Evolutionary conservation across 1,284 basidiomycete genomes (phyloP).

Genomic region (Fomitiporia mediterranea): DNA sequence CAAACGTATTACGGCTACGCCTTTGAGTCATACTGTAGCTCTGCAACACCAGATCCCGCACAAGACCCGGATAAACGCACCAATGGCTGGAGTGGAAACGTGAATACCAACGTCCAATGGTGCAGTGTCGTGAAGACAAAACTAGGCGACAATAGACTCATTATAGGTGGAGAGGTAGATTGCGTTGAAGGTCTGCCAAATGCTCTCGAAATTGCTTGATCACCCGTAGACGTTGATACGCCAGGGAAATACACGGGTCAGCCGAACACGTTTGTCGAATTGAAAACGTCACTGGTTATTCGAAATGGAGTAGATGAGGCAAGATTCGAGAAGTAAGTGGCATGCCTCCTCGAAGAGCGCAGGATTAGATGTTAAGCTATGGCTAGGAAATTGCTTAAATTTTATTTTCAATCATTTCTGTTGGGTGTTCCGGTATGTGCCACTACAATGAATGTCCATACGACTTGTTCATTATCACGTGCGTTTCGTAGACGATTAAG

Average conservation of each 20-base stretch:
- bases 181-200: constrained; percentile 66
- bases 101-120: constrained; percentile 96
- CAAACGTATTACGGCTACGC: constrained; percentile 77
- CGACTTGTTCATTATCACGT: not conserved
- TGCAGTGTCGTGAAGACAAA: constrained; percentile 91
- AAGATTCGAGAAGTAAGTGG: constrained; percentile 76
- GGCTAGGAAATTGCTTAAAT: constrained; percentile 82
- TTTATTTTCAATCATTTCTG: constrained; percentile 94
- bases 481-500: constrained; percentile 62
- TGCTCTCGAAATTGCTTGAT: constrained; percentile 10
- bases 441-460: not conserved
- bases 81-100: constrained; percentile 76
- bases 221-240: not conserved
- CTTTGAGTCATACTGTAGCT: constrained; percentile 85
- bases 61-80: constrained; percentile 35
- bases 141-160: constrained; percentile 72
- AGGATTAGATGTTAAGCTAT: no score
- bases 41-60: constrained; percentile 31
- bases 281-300: constrained; percentile 89
- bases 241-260: constrained; percentile 53
- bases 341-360: no score
- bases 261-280: constrained; percentile 74
- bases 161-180: constrained; percentile 95
- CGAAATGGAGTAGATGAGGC: constrained; percentile 62
- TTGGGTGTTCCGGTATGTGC: constrained; percentile 79